Conservation (phyloP, 1,139 yeast species). For the Spathaspora jeffriesii region DNA sequence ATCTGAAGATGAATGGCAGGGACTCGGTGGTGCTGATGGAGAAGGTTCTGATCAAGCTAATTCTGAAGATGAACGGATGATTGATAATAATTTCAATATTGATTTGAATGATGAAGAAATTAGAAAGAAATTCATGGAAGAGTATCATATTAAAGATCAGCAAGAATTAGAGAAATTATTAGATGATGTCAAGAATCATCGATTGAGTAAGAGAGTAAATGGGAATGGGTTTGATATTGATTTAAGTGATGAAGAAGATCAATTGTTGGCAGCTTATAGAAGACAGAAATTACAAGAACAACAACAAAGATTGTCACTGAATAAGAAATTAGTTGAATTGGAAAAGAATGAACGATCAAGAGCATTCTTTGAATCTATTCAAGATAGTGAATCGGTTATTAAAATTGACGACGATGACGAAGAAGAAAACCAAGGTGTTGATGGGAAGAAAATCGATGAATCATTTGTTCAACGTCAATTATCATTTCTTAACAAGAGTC, state of each 20-base stretch:
- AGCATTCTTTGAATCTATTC: slow-evolving; percentile 75
- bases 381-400: slow-evolving; percentile 38
- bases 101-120: slow-evolving; percentile 62
- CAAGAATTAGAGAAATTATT: slow-evolving; percentile 72
- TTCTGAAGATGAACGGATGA: slow-evolving; percentile 79
- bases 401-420: slow-evolving; percentile 28
- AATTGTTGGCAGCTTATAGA: slow-evolving; percentile 52
- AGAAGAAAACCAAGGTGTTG: slow-evolving; percentile 17
- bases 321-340: slow-evolving; percentile 49
- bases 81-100: slow-evolving; percentile 69
- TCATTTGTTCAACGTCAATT: slow-evolving; percentile 64
- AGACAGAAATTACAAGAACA: slow-evolving; percentile 56
- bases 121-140: slow-evolving; percentile 61
- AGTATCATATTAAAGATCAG: slow-evolving; percentile 69
- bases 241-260: slow-evolving; percentile 67
- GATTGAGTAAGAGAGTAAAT: slow-evolving; percentile 57
- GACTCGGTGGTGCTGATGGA: slow-evolving; percentile 81
- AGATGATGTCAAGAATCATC: slow-evolving; percentile 83
- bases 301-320: slow-evolving; percentile 54
- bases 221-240: slow-evolving; percentile 60
- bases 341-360: slow-evolving; percentile 55
- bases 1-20: slow-evolving; percentile 96
- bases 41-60: slow-evolving; percentile 67
- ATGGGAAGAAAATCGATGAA: slow-evolving; percentile 39
- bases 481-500: slow-evolving; percentile 56